Base-by-base conservation (phyloP, 1,284 basidiomycete species). In the Agaricales sp. region DNA sequence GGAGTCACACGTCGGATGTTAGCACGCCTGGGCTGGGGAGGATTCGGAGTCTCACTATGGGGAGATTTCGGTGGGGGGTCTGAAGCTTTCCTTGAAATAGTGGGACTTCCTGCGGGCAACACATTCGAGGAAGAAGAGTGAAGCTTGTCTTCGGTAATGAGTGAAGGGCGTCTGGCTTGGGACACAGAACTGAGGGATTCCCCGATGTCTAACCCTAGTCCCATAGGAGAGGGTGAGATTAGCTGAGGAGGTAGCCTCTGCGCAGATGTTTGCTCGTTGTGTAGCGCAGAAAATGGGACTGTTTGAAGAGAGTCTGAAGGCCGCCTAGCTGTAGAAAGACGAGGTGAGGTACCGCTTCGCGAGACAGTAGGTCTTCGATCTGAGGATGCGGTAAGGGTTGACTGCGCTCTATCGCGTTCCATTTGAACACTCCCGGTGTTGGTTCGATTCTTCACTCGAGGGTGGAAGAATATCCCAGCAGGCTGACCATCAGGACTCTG, bases 391-490 rank as follows among this genome's bases (percentile, higher is more conserved):
- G n/a, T n/a, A 16, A 56, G 46, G 43, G 59, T 53, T 47, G 55
- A 70, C 59, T 71, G 73, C 0, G 65, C 66, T 50, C 66, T 69
- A 48, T 71, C 71, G 18, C 70, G 56, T 46, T 75, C 74, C 64
- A 68, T 67, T 8, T n/a, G 39, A 8, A 41, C 18, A 41, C 39
- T 41, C 39, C 8, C 4, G 18, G 39, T 41, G 14, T 30, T 30
- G 4, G 58, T 57, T 4, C 65, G 63, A 37, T 61, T 64, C 51
- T 74, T 78, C 3, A 69, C 61, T 19, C 75, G 71, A 0, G 95
- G 95, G 57, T 94, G 87, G 66, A 99, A 99, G 67, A 93, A 92
- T 55, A 99, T 94, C 3, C 92, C 94, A 18, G 91, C 81, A 0
- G 92, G 89, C 54, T 92, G 82, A 0, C 95, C 95, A 60, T 96